Evolutionary conservation across 306 rosid species (phyloP).

Genomic region (Rosa persica): DNA sequence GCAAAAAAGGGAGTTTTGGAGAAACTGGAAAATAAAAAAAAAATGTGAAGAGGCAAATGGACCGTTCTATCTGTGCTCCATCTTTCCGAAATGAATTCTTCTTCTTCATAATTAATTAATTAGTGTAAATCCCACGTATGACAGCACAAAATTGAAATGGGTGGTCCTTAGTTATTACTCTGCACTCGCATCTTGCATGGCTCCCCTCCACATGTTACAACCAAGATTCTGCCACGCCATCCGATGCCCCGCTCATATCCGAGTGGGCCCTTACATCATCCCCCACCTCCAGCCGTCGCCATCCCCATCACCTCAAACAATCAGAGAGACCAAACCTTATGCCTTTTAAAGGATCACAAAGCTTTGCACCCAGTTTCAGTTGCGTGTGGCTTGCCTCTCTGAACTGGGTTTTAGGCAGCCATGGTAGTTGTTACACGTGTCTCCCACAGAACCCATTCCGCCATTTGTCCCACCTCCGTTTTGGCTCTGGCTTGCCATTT

Average conservation of each 20-base stretch:
- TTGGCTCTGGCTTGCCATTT: background rate
- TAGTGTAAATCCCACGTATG: background rate
- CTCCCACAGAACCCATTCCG: background rate
- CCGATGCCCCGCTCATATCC: too few species aligned
- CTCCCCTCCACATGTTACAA: background rate
- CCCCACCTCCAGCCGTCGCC: background rate
- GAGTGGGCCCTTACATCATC: background rate
- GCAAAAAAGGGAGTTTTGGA: too few species aligned
- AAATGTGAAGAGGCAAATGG: too few species aligned
- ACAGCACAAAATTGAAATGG: too few species aligned
- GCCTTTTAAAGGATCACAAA: background rate
- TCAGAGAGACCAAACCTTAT: background rate
- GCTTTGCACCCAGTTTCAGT: background rate
- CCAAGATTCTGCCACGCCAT: conserved; percentile 19
- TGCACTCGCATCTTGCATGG: conserved; percentile 5
- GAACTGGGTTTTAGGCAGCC: background rate
- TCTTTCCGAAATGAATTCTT: background rate
- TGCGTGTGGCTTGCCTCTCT: conserved; percentile 9
- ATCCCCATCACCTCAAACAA: background rate
- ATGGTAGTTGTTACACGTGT: conserved; percentile 5
- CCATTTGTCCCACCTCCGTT: background rate
- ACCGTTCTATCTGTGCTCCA: too few species aligned
- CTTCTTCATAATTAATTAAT: background rate
- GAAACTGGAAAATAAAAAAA: too few species aligned
- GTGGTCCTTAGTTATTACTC: background rate